A percentile compares a stretch with the other conserved stretches of the same genome.
phyloP scores from a whole-genome alignment of 805 yeast genomes.

The Metschnikowia gruessii region DNA sequence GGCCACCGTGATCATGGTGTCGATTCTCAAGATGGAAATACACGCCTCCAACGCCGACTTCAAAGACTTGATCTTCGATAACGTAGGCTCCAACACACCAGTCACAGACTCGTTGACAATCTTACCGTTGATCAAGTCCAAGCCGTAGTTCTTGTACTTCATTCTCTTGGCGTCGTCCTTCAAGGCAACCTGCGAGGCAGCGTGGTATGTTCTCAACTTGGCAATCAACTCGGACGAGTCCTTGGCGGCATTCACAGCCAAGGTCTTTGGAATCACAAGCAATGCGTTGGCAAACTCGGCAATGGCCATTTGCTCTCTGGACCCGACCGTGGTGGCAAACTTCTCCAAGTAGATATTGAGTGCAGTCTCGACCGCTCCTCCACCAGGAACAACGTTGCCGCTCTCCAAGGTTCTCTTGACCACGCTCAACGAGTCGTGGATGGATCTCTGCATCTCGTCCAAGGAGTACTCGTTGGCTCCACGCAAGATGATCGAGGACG shows the following conservation, averaged over 20 bases:
- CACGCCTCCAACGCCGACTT: conserved; percentile 98
- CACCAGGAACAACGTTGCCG: conserved; percentile 96
- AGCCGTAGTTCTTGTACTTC: conserved; percentile 85
- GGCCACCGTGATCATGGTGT: conserved; percentile 95
- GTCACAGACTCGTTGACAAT: conserved; percentile 77
- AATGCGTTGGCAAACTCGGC: conserved; percentile 94
- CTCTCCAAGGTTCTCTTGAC: conserved; percentile 95
- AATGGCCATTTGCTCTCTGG: conserved; percentile 96
- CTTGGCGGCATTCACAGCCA: conserved; percentile 96
- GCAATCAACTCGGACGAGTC: conserved; percentile 95
- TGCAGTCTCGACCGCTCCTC: conserved; percentile 99
- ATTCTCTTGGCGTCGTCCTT: conserved; percentile 82
- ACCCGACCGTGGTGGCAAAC: conserved; percentile 96
- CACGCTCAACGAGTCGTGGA: conserved; percentile 91
- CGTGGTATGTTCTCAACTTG: conserved; percentile 92
- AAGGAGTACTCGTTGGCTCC: conserved; percentile 94
- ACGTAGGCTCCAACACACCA: conserved; percentile 95
- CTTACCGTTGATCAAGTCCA: conserved; percentile 88
- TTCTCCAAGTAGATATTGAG: conserved; percentile 91
- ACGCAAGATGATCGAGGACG: conserved; percentile 87
- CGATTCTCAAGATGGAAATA: conserved; percentile 94
- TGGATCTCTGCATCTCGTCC: conserved; percentile 98
- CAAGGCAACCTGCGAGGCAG: conserved; percentile 85
- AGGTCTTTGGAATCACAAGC: conserved; percentile 89
- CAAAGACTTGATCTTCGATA: conserved; percentile 87